Conservation (phyloP, 805 yeast genomes). For the Candida coquimbonensis region DNA sequence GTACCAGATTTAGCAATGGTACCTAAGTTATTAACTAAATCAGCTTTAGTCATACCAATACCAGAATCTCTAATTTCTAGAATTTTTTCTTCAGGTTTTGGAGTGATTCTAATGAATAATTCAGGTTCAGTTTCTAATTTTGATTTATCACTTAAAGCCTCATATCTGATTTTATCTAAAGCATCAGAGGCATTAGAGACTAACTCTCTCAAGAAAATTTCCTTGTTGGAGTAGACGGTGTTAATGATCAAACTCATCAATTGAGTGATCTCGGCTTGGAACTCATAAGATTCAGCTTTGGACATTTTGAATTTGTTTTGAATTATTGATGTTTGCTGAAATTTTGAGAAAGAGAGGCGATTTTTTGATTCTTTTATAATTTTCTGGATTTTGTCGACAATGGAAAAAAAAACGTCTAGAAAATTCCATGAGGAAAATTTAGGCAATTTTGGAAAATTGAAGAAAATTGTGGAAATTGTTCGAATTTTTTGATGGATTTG, state of each 20-base stretch:
- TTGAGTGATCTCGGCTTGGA: constrained; percentile 99
- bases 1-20: constrained; percentile 99
- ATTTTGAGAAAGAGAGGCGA: neutral
- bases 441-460: too few relatives aligned
- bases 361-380: constrained; percentile 1
- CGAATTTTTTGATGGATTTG: too few relatives aligned
- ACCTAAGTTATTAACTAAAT: constrained; percentile 97
- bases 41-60: constrained; percentile 99
- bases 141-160: constrained; percentile 87
- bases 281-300: constrained; percentile 76
- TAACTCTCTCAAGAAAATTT: constrained; percentile 97
- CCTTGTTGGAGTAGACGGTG: constrained; percentile 99
- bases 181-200: constrained; percentile 99
- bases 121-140: constrained; percentile 93
- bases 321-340: neutral
- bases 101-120: constrained; percentile 94
- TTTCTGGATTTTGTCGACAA: constrained; percentile 1
- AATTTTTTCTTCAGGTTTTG: constrained; percentile 88
- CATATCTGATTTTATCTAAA: constrained; percentile 95
- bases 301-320: constrained; percentile 4
- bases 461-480: too few relatives aligned
- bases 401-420: constrained; percentile 5
- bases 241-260: constrained; percentile 99
- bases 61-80: constrained; percentile 98
- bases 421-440: constrained; percentile 3